phyloP scores from a whole-genome alignment of 371 early-diverging fungal species.

The Blastocladiella emersonii region DNA sequence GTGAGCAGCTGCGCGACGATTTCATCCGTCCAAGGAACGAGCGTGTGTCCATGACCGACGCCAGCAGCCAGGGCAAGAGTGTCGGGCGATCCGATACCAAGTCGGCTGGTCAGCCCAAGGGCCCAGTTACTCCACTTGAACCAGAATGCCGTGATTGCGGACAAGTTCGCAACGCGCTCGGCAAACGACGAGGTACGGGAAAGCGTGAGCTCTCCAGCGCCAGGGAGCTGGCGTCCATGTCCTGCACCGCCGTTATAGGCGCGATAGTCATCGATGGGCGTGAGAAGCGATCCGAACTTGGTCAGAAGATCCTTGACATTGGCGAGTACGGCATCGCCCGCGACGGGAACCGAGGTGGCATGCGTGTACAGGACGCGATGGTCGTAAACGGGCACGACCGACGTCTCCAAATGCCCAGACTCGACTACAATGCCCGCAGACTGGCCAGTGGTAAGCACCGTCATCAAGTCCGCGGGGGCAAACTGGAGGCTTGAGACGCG shows the following conservation, averaged over 20 bases:
- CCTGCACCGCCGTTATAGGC: neutral
- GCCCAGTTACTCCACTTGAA: neutral
- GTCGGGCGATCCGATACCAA: neutral
- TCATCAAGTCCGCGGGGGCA: constrained; percentile 55
- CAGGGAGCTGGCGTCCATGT: neutral
- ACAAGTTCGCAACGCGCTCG: neutral
- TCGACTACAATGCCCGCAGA: constrained; percentile 72
- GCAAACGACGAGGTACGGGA: too few relatives aligned
- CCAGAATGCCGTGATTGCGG: neutral
- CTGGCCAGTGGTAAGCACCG: constrained; percentile 62
- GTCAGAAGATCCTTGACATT: neutral
- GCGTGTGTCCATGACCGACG: constrained; percentile 1
- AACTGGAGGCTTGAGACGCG: constrained; percentile 43
- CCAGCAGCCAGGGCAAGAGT: neutral
- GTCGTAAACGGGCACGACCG: constrained; percentile 51
- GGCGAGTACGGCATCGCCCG: neutral
- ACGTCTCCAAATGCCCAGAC: constrained; percentile 60
- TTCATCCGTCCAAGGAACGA: constrained; percentile 4
- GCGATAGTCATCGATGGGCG: neutral
- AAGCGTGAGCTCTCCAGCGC: neutral
- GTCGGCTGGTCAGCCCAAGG: neutral
- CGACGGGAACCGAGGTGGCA: neutral
- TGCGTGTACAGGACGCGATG: neutral
- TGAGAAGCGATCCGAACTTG: constrained; percentile 3
- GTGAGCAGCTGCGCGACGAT: constrained; percentile 26